Evolutionary conservation across 257 asterid genomes (phyloP).

Genomic region (Galeopsis tetrahit): DNA sequence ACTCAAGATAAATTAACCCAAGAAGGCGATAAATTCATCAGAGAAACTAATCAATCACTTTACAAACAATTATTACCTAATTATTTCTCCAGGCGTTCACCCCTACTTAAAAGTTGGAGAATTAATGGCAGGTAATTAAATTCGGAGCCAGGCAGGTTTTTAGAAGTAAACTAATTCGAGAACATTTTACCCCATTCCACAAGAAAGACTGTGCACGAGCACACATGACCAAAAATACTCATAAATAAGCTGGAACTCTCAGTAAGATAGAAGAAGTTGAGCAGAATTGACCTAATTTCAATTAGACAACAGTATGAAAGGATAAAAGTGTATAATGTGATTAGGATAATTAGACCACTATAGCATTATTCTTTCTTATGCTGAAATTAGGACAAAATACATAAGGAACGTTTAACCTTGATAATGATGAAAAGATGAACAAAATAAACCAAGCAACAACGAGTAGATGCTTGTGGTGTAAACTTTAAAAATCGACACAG

Average conservation of each 20-base stretch:
- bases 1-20: background rate
- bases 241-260: background rate
- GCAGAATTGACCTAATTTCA: slow-evolving; percentile 2
- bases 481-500: background rate
- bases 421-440: slow-evolving; percentile 10
- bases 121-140: background rate
- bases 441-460: slow-evolving; percentile 25
- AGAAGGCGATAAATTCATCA: background rate
- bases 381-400: background rate
- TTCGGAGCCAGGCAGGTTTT: slow-evolving; percentile 13
- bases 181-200: background rate
- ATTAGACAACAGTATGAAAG: background rate
- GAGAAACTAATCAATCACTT: background rate
- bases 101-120: background rate
- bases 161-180: slow-evolving; percentile 3
- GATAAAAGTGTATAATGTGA: background rate
- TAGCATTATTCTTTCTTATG: background rate
- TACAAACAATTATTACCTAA: background rate
- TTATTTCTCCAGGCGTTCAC: background rate
- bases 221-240: background rate
- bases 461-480: background rate
- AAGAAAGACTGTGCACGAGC: background rate
- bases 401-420: slow-evolving; percentile 9
- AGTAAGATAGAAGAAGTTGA: slow-evolving; percentile 8
- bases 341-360: background rate